Evolutionary conservation across 2,329 filamentous ascomycete species (phyloP).

Genomic region (Nothopassalora personata): DNA sequence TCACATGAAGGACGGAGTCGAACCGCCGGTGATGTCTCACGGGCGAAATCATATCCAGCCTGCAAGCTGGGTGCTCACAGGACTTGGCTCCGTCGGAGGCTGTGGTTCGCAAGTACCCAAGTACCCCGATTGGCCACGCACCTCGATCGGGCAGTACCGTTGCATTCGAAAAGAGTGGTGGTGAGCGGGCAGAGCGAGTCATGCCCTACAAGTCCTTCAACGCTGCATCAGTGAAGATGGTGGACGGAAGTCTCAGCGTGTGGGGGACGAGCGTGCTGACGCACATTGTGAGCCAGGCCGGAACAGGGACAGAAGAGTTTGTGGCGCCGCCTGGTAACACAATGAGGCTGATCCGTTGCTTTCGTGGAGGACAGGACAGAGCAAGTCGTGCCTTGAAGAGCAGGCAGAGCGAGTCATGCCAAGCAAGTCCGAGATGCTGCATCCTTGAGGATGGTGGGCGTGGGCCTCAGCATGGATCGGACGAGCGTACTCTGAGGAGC

Average conservation of each 20-base stretch:
- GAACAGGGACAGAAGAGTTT: background rate
- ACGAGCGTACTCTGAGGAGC: background rate
- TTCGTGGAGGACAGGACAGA: background rate
- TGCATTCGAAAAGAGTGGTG: background rate
- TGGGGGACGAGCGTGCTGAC: background rate
- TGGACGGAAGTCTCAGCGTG: constrained; percentile 1
- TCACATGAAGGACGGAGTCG: background rate
- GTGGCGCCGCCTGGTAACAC: background rate
- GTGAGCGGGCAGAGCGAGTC: background rate
- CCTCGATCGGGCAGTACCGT: background rate
- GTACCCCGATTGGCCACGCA: background rate
- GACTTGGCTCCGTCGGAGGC: background rate
- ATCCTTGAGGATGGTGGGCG: background rate
- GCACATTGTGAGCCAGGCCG: background rate
- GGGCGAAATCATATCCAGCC: background rate
- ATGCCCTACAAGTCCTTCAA: background rate
- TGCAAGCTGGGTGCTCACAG: background rate
- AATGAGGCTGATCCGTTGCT: background rate
- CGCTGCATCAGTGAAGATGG: background rate
- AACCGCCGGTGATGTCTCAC: background rate
- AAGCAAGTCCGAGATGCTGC: background rate
- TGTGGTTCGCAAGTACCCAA: background rate
- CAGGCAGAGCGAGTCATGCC: background rate
- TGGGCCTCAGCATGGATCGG: background rate
- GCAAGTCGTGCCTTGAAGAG: background rate